Evolutionary conservation across 2,329 filamentous ascomycete genomes (phyloP).

Genomic region (Diaporthe sp.): DNA sequence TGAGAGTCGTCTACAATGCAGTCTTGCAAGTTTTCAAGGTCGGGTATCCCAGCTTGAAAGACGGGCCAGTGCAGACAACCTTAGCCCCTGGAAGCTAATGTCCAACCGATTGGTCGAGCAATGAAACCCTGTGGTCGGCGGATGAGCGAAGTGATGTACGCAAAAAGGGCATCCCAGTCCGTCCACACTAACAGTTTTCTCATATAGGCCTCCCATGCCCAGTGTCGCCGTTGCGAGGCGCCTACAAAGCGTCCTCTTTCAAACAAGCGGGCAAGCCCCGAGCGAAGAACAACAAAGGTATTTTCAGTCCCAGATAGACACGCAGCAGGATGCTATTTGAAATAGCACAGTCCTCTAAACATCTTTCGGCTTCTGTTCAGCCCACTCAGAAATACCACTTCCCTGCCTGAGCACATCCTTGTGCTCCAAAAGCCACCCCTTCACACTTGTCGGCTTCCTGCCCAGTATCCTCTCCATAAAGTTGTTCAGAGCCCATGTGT

Average conservation of each 20-base stretch:
- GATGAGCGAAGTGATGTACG: background rate
- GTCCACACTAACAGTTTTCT: background rate
- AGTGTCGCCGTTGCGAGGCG: background rate
- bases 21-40: too few species aligned
- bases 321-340: background rate
- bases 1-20: too few species aligned
- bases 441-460: slow-evolving; percentile 1
- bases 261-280: too few species aligned
- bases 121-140: background rate
- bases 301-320: background rate
- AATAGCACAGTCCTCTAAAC: background rate
- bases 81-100: background rate
- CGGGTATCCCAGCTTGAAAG: background rate
- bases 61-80: background rate
- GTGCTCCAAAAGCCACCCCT: background rate
- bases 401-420: background rate
- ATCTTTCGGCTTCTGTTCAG: background rate
- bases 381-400: background rate
- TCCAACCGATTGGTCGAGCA: background rate
- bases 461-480: slow-evolving; percentile 2
- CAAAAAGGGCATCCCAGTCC: background rate
- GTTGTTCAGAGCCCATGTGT: background rate
- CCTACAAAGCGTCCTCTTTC: background rate
- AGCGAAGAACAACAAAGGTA: too few species aligned
- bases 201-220: background rate